phyloP scores from a whole-genome alignment of 2,329 filamentous ascomycete species.

The Scolecobasidium constrictum region DNA sequence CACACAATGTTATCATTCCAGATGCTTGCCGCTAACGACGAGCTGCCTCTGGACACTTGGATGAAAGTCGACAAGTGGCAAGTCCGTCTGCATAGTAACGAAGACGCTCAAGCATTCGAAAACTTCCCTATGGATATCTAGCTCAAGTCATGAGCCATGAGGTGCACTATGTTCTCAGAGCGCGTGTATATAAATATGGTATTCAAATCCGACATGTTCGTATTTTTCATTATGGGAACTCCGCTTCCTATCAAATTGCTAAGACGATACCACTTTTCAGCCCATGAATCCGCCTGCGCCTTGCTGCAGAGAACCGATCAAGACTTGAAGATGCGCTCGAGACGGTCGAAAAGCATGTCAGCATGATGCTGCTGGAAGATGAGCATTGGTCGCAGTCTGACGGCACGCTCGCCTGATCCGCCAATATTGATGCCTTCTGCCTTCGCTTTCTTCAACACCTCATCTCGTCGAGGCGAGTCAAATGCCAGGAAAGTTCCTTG shows the following conservation, averaged over 20 bases:
- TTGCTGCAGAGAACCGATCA: too few species aligned
- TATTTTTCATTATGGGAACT: too few species aligned
- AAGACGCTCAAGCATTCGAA: background rate
- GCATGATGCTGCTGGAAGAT: constrained; percentile 88
- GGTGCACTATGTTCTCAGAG: too few species aligned
- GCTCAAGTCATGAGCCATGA: too few species aligned
- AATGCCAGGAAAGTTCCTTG: constrained; percentile 90
- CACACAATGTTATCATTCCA: background rate
- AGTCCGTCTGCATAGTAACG: background rate
- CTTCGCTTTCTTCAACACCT: constrained; percentile 72
- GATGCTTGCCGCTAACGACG: background rate
- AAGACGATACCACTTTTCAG: too few species aligned
- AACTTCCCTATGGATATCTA: background rate
- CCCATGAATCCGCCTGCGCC: too few species aligned
- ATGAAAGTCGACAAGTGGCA: background rate
- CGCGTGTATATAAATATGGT: too few species aligned
- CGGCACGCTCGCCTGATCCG: constrained; percentile 63
- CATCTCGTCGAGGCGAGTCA: constrained; percentile 70
- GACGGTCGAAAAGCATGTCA: constrained; percentile 66
- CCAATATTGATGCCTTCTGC: constrained; percentile 75
- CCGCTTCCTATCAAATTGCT: too few species aligned
- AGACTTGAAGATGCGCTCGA: constrained; percentile 61
- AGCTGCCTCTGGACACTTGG: background rate
- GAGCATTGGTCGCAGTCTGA: constrained; percentile 79
- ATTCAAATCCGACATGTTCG: too few species aligned